A percentile compares a stretch with the other conserved stretches of the same genome.
Conservation (phyloP, 148 eudicot genomes). For the Chenopodium formosanum region DNA sequence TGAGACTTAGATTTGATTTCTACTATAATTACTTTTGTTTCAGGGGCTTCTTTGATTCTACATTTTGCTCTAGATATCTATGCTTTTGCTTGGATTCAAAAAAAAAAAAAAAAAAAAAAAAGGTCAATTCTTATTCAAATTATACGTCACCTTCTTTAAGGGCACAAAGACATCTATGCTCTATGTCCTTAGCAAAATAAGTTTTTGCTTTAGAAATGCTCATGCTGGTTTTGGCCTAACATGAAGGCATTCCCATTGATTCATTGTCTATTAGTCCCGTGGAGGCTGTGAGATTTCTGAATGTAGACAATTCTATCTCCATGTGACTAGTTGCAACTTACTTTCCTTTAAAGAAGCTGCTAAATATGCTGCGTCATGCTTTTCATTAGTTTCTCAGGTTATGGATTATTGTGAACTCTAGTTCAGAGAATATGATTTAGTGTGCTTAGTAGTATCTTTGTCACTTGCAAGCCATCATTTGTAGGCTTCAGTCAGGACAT, state of each 20-base stretch:
- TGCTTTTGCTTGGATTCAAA: background rate
- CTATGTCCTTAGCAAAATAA: slow-evolving; percentile 3
- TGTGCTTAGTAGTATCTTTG: background rate
- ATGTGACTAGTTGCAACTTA: slow-evolving; percentile 43
- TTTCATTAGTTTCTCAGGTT: slow-evolving; percentile 68
- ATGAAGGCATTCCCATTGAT: slow-evolving; percentile 62
- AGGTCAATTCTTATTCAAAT: background rate
- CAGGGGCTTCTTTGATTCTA: background rate
- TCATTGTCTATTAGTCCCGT: slow-evolving; percentile 54
- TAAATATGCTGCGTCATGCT: slow-evolving; percentile 62
- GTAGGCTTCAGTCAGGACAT: background rate
- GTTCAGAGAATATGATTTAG: background rate
- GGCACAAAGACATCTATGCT: no score
- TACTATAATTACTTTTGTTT: background rate
- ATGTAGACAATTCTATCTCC: slow-evolving; percentile 53
- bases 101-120: no score
- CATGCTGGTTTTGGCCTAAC: slow-evolving; percentile 70
- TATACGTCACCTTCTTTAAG: no score
- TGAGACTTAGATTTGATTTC: slow-evolving; percentile 1
- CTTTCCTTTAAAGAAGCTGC: slow-evolving; percentile 66
- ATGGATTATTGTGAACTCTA: background rate
- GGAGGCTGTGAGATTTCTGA: slow-evolving; percentile 54
- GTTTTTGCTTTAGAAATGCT: slow-evolving; percentile 29
- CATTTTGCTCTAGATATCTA: background rate
- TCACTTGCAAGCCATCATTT: background rate